Conservation (phyloP, 345 rosid species). For the Anastatica hierochuntica region DNA sequence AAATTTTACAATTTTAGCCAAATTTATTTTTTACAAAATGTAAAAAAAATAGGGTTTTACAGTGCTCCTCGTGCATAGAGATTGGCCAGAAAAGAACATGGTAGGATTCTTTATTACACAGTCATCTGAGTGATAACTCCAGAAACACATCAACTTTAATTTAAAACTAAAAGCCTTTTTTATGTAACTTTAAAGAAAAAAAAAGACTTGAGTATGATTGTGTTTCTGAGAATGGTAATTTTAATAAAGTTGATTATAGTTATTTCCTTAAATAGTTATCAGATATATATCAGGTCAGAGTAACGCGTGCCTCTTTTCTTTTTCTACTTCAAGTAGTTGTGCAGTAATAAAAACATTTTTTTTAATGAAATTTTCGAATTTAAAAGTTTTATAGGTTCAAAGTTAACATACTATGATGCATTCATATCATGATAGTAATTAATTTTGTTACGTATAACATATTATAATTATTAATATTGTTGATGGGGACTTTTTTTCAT, state of each 20-base stretch:
- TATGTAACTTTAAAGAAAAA: too few relatives aligned
- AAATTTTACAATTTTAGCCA: conserved; percentile 8
- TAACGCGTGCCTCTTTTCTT: not conserved
- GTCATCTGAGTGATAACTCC: conserved; percentile 15
- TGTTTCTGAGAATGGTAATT: not conserved
- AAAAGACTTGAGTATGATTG: not conserved
- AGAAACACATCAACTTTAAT: conserved; percentile 19
- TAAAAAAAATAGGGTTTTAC: not conserved
- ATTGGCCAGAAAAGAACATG: conserved; percentile 11
- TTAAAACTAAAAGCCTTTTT: conserved; percentile 7
- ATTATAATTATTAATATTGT: too few relatives aligned
- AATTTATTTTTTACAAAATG: conserved; percentile 1
- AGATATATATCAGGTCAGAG: not conserved
- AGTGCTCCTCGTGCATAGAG: conserved; percentile 16
- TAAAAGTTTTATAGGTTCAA: too few relatives aligned
- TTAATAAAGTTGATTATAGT: not conserved
- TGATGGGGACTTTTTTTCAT: too few relatives aligned
- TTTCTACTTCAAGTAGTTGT: not conserved
- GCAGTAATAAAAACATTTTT: too few relatives aligned
- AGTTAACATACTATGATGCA: too few relatives aligned
- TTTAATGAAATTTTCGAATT: too few relatives aligned
- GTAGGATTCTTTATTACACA: conserved; percentile 8
- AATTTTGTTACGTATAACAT: too few relatives aligned
- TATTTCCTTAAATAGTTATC: too few relatives aligned
- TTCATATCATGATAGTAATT: too few relatives aligned